Evolutionary conservation across 2,329 filamentous ascomycete genomes (phyloP).

Genomic region (Colletotrichum brevisporum): DNA sequence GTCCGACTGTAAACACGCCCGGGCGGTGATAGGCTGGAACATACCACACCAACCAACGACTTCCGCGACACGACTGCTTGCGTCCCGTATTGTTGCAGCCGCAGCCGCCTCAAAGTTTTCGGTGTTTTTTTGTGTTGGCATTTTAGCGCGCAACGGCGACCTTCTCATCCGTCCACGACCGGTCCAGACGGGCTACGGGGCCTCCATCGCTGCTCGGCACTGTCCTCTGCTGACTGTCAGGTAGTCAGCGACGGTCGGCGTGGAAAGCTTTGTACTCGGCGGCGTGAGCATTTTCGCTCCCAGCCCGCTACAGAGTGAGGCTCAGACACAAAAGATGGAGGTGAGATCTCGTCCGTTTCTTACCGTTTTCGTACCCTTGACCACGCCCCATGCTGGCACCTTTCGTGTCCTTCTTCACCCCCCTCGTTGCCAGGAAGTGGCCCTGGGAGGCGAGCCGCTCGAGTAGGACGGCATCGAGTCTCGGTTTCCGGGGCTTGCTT

Average conservation of each 20-base stretch:
- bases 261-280: constrained; percentile 9
- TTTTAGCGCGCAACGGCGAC: background rate
- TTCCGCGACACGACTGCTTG: background rate
- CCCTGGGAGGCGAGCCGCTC: background rate
- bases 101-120: background rate
- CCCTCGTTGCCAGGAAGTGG: background rate
- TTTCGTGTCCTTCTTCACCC: background rate
- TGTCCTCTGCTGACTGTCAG: constrained; percentile 2
- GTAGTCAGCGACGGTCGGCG: background rate
- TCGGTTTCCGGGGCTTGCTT: background rate
- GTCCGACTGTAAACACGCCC: constrained; percentile 5
- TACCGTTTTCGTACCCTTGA: background rate
- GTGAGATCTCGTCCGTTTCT: constrained; percentile 25
- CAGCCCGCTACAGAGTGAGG: background rate
- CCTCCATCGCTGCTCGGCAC: background rate
- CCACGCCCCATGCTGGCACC: background rate
- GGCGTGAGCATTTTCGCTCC: background rate
- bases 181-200: constrained; percentile 1
- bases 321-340: constrained; percentile 24
- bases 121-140: background rate
- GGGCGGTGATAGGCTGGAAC: constrained; percentile 23
- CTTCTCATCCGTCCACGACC: background rate
- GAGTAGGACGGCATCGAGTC: background rate
- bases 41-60: background rate
- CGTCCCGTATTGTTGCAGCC: background rate